A percentile compares a stretch with the other conserved stretches of the same genome.
These are phyloP conservation scores for Citrus hindsii DNA, from an alignment of 345 rosid species.

Conservation along the genomic window DNA sequence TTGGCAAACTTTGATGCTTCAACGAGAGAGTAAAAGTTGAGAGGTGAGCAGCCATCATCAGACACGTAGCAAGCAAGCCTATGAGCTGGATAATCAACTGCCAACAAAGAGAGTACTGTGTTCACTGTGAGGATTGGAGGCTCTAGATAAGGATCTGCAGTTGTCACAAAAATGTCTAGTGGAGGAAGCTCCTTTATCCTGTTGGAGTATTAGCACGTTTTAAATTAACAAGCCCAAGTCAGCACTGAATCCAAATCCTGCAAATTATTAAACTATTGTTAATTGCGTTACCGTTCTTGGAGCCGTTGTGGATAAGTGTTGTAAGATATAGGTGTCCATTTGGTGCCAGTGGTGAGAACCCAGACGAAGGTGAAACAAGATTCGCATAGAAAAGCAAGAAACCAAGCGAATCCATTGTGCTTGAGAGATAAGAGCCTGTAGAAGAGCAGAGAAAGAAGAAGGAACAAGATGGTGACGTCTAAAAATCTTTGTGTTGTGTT, in stretches of 20 bases:
- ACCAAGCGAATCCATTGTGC: constrained; percentile 44
- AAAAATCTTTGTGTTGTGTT: constrained; percentile 26
- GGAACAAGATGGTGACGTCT: constrained; percentile 29
- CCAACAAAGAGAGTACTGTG: no score
- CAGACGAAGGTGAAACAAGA: constrained; percentile 50
- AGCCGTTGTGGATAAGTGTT: constrained; percentile 47
- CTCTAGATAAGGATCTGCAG: no score
- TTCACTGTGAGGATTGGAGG: no score
- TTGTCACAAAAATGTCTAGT: constrained; percentile 59
- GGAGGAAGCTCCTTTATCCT: constrained; percentile 50
- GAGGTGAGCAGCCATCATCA: no score
- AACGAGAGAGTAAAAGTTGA: no score
- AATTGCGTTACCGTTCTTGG: constrained; percentile 24
- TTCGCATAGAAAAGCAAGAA: constrained; percentile 63
- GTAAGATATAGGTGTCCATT: constrained; percentile 55
- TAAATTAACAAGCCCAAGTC: background rate
- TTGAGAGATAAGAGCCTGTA: constrained; percentile 33
- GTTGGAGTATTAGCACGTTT: background rate
- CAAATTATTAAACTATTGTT: no score
- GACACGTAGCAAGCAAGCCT: no score
- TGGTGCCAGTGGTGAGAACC: constrained; percentile 34
- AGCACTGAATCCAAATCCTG: no score
- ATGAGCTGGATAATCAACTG: no score
- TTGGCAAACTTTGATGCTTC: no score
- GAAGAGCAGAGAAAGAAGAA: constrained; percentile 30